These are phyloP conservation scores for Pholiota adiposa DNA, from an alignment of 1,284 basidiomycete species.

Conservation along the genomic window DNA sequence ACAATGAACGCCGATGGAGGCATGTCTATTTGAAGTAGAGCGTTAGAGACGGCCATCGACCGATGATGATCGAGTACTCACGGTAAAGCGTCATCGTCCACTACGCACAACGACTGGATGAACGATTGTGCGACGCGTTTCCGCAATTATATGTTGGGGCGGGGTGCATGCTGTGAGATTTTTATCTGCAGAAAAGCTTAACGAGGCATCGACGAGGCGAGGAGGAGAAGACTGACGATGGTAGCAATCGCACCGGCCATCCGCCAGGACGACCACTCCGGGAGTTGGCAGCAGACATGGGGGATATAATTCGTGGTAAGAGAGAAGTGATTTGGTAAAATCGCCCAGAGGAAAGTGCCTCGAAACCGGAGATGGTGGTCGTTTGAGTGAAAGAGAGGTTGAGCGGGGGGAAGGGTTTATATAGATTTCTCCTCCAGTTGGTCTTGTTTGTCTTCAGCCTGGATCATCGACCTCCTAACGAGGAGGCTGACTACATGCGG, in stretches of 20 bases:
- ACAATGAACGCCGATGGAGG: no score
- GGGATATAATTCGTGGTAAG: neutral
- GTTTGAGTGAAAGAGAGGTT: constrained; percentile 1
- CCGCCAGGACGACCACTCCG: neutral
- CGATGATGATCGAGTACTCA: no score
- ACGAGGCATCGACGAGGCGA: neutral
- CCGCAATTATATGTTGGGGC: neutral
- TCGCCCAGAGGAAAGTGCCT: neutral
- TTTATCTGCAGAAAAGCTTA: neutral
- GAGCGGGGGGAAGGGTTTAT: neutral
- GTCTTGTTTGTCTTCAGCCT: no score
- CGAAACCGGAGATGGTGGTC: neutral
- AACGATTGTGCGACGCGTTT: no score
- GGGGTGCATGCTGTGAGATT: neutral
- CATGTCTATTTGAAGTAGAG: no score
- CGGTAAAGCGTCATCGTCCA: no score
- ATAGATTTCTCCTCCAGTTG: no score
- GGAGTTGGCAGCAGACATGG: neutral
- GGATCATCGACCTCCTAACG: no score
- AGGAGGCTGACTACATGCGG: no score
- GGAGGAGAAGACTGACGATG: neutral
- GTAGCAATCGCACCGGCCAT: neutral
- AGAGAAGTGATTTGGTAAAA: neutral
- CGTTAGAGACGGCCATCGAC: no score
- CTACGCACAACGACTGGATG: no score